These are phyloP conservation scores for Yamagishiella unicocca DNA, from an alignment of 139 green algal genomes.

Conservation along the genomic window DNA sequence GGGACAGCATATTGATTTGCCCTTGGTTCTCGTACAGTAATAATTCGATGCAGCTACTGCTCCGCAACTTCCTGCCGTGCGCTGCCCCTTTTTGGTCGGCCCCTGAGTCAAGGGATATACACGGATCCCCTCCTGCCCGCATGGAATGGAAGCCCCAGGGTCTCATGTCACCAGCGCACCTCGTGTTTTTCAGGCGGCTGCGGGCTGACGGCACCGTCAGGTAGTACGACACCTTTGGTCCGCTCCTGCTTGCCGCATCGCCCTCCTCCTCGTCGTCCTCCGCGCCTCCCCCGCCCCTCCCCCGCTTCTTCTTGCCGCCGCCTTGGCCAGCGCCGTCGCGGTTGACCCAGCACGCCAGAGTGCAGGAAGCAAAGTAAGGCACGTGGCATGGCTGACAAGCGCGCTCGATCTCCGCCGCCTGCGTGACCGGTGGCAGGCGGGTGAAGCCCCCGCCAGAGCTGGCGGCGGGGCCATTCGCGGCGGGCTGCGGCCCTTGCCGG, in stretches of 20 bases:
- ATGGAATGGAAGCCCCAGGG: no score
- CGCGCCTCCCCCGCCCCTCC: constrained; percentile 18
- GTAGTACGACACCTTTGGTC: constrained; percentile 53
- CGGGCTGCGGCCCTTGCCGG: neutral
- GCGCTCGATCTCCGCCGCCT: constrained; percentile 49
- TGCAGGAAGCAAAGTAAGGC: constrained; percentile 57
- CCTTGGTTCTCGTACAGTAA: no score
- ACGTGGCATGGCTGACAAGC: constrained; percentile 34
- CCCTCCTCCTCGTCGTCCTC: constrained; percentile 42
- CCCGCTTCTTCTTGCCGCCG: constrained; percentile 40
- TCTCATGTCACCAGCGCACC: no score
- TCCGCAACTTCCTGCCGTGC: no score
- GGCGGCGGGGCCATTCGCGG: neutral
- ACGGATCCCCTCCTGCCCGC: no score
- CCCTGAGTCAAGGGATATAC: no score
- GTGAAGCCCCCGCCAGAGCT: neutral
- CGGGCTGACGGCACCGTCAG: constrained; percentile 53
- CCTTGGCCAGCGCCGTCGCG: neutral
- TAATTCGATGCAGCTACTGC: no score
- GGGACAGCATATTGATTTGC: no score
- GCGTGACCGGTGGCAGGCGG: neutral
- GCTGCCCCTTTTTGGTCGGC: no score
- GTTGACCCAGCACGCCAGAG: constrained; percentile 52
- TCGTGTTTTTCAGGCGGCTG: constrained; percentile 46
- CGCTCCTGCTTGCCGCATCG: neutral